Conservation (phyloP, 2,329 filamentous ascomycete genomes). For the Fusarium sp. region DNA sequence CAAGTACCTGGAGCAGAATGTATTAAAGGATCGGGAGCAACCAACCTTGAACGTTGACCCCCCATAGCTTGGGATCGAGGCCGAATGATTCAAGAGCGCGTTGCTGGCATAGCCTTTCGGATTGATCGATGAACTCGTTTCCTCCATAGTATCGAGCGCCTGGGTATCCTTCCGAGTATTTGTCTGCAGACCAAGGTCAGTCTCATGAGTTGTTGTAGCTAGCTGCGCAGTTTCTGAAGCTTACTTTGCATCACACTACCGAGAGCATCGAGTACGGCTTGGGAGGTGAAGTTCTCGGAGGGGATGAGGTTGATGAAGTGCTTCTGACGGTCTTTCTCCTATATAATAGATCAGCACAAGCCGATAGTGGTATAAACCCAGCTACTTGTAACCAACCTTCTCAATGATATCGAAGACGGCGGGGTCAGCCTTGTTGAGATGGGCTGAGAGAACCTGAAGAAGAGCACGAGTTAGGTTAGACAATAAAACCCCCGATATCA, state of each 20-base stretch:
- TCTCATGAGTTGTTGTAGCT: not conserved
- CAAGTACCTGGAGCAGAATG: not conserved
- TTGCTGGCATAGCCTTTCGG: constrained; percentile 90
- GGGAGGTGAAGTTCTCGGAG: constrained; percentile 95
- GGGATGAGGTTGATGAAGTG: constrained; percentile 98
- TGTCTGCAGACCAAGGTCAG: constrained; percentile 70
- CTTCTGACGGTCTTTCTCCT: constrained; percentile 97
- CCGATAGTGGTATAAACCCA: not conserved
- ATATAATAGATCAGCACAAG: constrained; percentile 6
- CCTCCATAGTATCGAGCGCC: constrained; percentile 97
- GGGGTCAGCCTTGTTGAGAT: constrained; percentile 88
- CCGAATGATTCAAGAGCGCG: constrained; percentile 91
- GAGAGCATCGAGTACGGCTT: constrained; percentile 90
- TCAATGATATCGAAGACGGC: constrained; percentile 90
- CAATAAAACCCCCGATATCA: constrained; percentile 3
- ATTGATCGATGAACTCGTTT: constrained; percentile 94
- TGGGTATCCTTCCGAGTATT: constrained; percentile 98
- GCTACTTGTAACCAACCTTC: constrained; percentile 71
- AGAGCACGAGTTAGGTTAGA: constrained; percentile 34
- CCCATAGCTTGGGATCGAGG: constrained; percentile 89
- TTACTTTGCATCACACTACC: constrained; percentile 96
- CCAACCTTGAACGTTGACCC: constrained; percentile 93
- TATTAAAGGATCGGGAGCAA: constrained; percentile 18
- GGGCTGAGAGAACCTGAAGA: constrained; percentile 82
- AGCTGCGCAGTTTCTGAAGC: constrained; percentile 45